phyloP scores from a whole-genome alignment of 2,329 filamentous ascomycete species.

The Teratosphaeria gauchensis region DNA sequence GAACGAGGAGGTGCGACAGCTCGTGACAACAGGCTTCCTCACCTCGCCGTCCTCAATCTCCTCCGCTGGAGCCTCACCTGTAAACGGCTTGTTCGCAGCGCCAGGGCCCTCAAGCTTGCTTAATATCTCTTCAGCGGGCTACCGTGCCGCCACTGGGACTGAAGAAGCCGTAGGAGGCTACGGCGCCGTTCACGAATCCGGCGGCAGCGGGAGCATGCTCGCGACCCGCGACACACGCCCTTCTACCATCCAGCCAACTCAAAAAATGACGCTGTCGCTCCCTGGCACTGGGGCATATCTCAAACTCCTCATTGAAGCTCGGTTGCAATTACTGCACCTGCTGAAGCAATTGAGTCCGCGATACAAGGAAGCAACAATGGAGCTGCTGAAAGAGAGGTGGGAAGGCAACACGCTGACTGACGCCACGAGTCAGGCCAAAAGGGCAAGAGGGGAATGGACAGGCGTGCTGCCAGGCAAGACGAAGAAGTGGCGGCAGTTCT shows the following conservation, averaged over 20 bases:
- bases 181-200: slow-evolving; percentile 54
- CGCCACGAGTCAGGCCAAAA: slow-evolving; percentile 39
- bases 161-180: slow-evolving; percentile 59
- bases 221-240: slow-evolving; percentile 18
- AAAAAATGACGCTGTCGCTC: slow-evolving; percentile 47
- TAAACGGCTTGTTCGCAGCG: slow-evolving; percentile 34
- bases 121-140: slow-evolving; percentile 47
- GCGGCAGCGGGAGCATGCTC: slow-evolving; percentile 41
- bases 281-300: slow-evolving; percentile 59
- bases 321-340: slow-evolving; percentile 52
- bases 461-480: slow-evolving; percentile 53
- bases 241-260: slow-evolving; percentile 2
- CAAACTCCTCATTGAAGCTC: slow-evolving; percentile 52
- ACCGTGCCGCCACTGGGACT: slow-evolving; percentile 57
- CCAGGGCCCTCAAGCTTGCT: slow-evolving; percentile 29
- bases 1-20: slow-evolving; percentile 42
- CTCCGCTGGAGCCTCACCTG: slow-evolving; percentile 17
- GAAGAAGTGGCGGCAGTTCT: slow-evolving; percentile 61
- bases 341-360: slow-evolving; percentile 46
- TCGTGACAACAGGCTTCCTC: slow-evolving; percentile 59
- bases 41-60: slow-evolving; percentile 39
- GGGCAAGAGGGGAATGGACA: slow-evolving; percentile 45
- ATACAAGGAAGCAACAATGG: slow-evolving; percentile 54
- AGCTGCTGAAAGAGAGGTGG: slow-evolving; percentile 57
- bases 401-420: slow-evolving; percentile 53